Conservation (phyloP, 306 rosid species). For the Prunus kanzakura region DNA sequence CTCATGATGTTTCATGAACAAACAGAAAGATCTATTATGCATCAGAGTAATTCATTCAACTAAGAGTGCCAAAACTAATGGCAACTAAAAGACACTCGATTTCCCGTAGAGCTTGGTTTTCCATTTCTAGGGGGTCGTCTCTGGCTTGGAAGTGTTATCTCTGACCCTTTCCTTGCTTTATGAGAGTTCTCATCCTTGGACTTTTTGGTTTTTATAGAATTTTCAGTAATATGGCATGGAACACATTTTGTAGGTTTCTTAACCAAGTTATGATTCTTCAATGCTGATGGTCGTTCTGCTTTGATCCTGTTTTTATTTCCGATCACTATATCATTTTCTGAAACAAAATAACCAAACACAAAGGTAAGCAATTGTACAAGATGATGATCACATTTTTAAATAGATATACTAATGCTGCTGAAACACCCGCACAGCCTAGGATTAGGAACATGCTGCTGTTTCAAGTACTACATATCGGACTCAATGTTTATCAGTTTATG, state of each 20-base stretch:
- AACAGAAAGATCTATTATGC: neutral
- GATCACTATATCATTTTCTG: constrained; percentile 64
- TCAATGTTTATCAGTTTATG: too few relatives aligned
- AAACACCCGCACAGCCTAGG: neutral
- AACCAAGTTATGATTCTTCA: constrained; percentile 40
- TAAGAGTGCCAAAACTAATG: neutral
- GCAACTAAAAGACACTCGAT: constrained; percentile 19
- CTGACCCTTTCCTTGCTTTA: constrained; percentile 33
- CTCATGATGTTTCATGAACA: neutral
- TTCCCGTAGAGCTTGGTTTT: constrained; percentile 30
- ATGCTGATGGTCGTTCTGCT: constrained; percentile 33
- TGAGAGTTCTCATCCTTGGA: constrained; percentile 32
- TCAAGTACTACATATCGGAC: too few relatives aligned
- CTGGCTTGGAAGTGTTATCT: constrained; percentile 34
- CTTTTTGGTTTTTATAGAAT: constrained; percentile 30
- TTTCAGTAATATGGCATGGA: constrained; percentile 32
- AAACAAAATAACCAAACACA: constrained; percentile 22
- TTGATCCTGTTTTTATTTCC: constrained; percentile 53
- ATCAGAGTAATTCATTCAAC: neutral
- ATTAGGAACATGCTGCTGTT: too few relatives aligned
- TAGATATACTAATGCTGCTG: neutral
- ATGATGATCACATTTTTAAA: neutral
- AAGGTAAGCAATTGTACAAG: neutral
- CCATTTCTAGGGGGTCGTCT: constrained; percentile 35
- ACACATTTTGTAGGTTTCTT: constrained; percentile 48